Evolutionary conservation across 2,329 filamentous ascomycete species (phyloP).

Genomic region (Dothideomycetidae sp.): DNA sequence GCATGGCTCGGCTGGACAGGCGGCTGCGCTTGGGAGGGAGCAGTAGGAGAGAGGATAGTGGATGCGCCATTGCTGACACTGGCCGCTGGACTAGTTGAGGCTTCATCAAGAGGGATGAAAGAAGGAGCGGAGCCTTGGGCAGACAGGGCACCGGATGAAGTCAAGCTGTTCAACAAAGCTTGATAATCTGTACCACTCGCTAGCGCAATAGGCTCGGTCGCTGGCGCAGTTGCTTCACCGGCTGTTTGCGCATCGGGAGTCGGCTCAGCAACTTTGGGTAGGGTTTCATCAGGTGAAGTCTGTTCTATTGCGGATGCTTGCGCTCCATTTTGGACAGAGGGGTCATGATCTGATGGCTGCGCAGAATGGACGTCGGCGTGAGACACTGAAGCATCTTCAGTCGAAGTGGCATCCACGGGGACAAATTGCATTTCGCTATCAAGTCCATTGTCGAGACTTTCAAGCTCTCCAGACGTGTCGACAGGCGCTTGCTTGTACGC

Average conservation of each 20-base stretch:
- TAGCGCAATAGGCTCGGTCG: neutral
- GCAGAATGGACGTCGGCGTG: neutral
- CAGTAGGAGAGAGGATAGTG: conserved; percentile 32
- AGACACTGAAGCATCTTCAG: too few relatives aligned
- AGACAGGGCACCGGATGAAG: conserved; percentile 19
- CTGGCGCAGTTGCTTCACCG: neutral
- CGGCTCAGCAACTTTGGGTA: conserved; percentile 12
- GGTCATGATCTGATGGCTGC: neutral
- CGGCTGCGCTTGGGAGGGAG: conserved; percentile 35
- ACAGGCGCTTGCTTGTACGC: too few relatives aligned
- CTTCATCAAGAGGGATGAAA: conserved; percentile 16
- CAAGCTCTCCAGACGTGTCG: too few relatives aligned
- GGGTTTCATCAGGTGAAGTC: neutral
- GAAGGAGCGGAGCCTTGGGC: conserved; percentile 22
- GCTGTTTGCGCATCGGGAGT: conserved; percentile 2
- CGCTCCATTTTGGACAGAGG: too few relatives aligned
- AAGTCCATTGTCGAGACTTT: too few relatives aligned
- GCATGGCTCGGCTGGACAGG: conserved; percentile 34
- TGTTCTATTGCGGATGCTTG: neutral
- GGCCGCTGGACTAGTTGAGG: conserved; percentile 12
- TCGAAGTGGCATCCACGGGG: too few relatives aligned
- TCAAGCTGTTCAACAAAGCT: conserved; percentile 31
- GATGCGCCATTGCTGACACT: conserved; percentile 17
- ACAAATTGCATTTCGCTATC: too few relatives aligned
- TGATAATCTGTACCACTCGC: conserved; percentile 30